Conservation (phyloP, 129 eudicot species). For the Flaveria trinervia region DNA sequence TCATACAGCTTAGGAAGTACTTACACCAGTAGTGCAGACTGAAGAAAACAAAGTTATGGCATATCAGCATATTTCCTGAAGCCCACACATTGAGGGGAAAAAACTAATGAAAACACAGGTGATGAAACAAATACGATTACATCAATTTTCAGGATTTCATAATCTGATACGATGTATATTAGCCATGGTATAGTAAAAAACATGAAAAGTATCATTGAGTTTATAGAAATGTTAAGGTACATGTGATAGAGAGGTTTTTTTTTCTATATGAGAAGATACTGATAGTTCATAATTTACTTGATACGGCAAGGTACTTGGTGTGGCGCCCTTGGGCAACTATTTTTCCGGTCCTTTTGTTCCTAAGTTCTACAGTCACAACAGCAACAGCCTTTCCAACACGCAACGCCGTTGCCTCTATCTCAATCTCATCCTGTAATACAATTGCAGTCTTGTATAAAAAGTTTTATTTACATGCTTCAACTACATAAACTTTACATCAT, state of each 20-base stretch:
- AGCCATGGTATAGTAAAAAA: neutral
- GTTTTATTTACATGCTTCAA: neutral
- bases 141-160: neutral
- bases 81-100: neutral
- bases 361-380: conserved; percentile 74
- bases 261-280: neutral
- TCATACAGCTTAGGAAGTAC: neutral
- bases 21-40: neutral
- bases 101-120: neutral
- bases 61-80: neutral
- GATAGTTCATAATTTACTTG: conserved; percentile 61
- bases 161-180: neutral
- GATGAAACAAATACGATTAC: neutral
- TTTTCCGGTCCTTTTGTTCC: conserved; percentile 77
- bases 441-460: neutral
- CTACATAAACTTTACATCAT: neutral
- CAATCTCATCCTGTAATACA: conserved; percentile 77
- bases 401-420: conserved; percentile 71
- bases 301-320: conserved; percentile 68
- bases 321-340: conserved; percentile 92
- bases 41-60: neutral
- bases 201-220: neutral
- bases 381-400: conserved; percentile 86
- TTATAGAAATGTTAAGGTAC: neutral
- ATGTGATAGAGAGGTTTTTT: neutral